Percentiles rank a stretch among this genome's conserved stretches.
phyloP scores from a whole-genome alignment of 805 yeast species.

The Wickerhamiella domercqiae region DNA sequence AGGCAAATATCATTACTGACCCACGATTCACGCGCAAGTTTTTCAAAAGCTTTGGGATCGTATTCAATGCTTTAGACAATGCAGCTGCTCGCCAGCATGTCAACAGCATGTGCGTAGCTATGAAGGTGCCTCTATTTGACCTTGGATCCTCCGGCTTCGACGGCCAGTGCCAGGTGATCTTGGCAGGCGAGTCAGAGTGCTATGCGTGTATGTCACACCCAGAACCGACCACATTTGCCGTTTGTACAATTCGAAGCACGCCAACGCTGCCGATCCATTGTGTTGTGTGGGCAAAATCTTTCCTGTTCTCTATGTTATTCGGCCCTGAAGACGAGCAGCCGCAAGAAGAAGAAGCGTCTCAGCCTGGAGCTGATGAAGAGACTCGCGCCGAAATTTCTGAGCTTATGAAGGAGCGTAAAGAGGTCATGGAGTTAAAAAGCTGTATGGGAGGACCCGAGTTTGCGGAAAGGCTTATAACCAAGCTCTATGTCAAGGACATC shows the following conservation, averaged over 20 bases:
- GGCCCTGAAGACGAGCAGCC: slow-evolving; percentile 36
- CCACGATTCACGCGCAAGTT: slow-evolving; percentile 58
- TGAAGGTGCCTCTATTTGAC: slow-evolving; percentile 68
- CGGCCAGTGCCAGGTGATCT: slow-evolving; percentile 89
- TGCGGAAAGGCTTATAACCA: slow-evolving; percentile 20
- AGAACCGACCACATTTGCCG: slow-evolving; percentile 83
- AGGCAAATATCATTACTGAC: slow-evolving; percentile 71
- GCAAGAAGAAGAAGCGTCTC: slow-evolving; percentile 48
- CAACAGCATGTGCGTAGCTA: slow-evolving; percentile 62
- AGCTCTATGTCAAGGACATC: slow-evolving; percentile 61
- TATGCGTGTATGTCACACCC: slow-evolving; percentile 82
- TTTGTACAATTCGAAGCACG: slow-evolving; percentile 91
- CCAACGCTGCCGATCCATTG: slow-evolving; percentile 95
- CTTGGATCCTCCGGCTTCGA: slow-evolving; percentile 90
- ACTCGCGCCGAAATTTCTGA: slow-evolving; percentile 24
- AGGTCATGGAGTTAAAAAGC: slow-evolving; percentile 21
- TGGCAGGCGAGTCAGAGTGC: slow-evolving; percentile 73
- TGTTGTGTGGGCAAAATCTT: slow-evolving; percentile 94
- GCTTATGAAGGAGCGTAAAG: slow-evolving; percentile 24
- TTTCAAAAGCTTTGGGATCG: slow-evolving; percentile 60
- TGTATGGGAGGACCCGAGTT: slow-evolving; percentile 25
- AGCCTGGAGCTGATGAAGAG: slow-evolving; percentile 35
- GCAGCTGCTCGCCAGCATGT: slow-evolving; percentile 85
- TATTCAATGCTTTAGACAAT: slow-evolving; percentile 89
- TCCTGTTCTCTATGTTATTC: slow-evolving; percentile 67